A percentile compares a stretch with the other conserved stretches of the same genome.
phyloP scores from a whole-genome alignment of 2,329 filamentous ascomycete genomes.

The Fusarium robinianum region DNA sequence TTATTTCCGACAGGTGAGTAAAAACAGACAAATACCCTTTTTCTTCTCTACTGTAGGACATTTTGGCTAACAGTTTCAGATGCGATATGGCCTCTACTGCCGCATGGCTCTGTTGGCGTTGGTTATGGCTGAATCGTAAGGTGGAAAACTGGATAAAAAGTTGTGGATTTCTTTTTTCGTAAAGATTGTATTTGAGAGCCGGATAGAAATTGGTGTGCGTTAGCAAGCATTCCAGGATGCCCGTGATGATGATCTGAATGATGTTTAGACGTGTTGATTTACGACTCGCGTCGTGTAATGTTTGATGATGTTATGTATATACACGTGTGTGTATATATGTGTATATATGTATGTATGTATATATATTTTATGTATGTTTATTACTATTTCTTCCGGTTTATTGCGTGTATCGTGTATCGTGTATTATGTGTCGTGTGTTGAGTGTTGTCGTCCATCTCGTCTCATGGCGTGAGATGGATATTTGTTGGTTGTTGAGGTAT shows the following conservation, averaged over 20 bases:
- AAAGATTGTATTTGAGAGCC: conserved; percentile 32
- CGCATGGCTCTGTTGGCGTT: conserved; percentile 96
- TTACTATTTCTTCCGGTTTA: conserved; percentile 30
- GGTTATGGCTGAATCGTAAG: conserved; percentile 65
- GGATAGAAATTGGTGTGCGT: conserved; percentile 38
- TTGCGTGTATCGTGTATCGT: conserved; percentile 15
- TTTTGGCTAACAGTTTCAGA: conserved; percentile 60
- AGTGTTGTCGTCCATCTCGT: conserved; percentile 9
- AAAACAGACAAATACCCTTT: not conserved
- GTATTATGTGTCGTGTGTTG: conserved; percentile 1
- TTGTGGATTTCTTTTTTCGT: conserved; percentile 17
- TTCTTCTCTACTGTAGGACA: not conserved
- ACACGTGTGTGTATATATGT: conserved; percentile 34
- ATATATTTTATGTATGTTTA: conserved; percentile 26
- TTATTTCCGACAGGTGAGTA: conserved; percentile 98
- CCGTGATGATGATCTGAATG: conserved; percentile 33
- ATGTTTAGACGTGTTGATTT: conserved; percentile 37
- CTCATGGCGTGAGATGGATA: too few relatives aligned
- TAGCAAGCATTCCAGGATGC: conserved; percentile 37
- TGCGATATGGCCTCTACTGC: conserved; percentile 97
- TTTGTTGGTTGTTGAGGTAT: too few relatives aligned
- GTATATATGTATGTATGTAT: conserved; percentile 32
- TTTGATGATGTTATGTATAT: too few relatives aligned
- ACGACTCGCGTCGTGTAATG: conserved; percentile 38
- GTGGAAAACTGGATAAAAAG: conserved; percentile 24